Percentiles rank a stretch among this genome's conserved stretches.
These are phyloP conservation scores for Carex myosuroides DNA, from an alignment of 176 grass and related monocot species.

Conservation along the genomic window DNA sequence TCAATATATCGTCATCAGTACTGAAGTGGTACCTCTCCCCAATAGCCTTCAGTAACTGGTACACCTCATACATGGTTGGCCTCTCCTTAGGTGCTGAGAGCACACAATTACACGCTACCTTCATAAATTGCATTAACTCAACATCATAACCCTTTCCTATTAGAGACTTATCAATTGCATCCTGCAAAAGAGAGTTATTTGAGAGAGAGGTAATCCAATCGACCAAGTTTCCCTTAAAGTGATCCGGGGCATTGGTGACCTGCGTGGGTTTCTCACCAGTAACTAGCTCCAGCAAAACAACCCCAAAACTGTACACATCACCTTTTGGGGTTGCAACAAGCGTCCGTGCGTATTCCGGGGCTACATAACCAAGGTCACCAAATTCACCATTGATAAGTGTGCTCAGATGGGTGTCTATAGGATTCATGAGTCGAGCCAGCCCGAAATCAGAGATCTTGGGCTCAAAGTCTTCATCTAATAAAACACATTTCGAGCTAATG, in stretches of 20 bases:
- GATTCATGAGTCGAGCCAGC: slow-evolving; percentile 96
- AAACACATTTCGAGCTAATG: slow-evolving; percentile 92
- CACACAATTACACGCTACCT: slow-evolving; percentile 74
- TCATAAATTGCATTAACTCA: slow-evolving; percentile 85
- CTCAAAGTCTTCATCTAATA: slow-evolving; percentile 70
- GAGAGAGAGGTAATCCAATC: slow-evolving; percentile 98
- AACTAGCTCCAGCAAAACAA: slow-evolving; percentile 84
- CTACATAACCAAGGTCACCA: slow-evolving; percentile 86
- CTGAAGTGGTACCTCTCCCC: slow-evolving; percentile 88
- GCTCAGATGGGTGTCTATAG: slow-evolving; percentile 83
- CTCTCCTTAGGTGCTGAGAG: slow-evolving; percentile 69
- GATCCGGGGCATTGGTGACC: slow-evolving; percentile 64
- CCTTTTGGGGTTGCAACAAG: slow-evolving; percentile 93
- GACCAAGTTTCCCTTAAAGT: slow-evolving; percentile 86
- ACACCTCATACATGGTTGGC: slow-evolving; percentile 88
- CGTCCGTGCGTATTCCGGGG: slow-evolving; percentile 71
- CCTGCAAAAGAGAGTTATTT: slow-evolving; percentile 73
- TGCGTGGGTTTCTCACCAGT: slow-evolving; percentile 64
- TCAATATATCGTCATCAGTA: slow-evolving; percentile 47
- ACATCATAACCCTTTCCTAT: slow-evolving; percentile 75
- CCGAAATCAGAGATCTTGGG: slow-evolving; percentile 96
- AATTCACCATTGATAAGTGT: slow-evolving; percentile 92
- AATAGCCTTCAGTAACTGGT: slow-evolving; percentile 72
- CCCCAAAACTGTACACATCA: slow-evolving; percentile 77
- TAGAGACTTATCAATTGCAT: slow-evolving; percentile 69